phyloP scores from a whole-genome alignment of 1,284 basidiomycete genomes.

The Fomitopsis schrenkii region DNA sequence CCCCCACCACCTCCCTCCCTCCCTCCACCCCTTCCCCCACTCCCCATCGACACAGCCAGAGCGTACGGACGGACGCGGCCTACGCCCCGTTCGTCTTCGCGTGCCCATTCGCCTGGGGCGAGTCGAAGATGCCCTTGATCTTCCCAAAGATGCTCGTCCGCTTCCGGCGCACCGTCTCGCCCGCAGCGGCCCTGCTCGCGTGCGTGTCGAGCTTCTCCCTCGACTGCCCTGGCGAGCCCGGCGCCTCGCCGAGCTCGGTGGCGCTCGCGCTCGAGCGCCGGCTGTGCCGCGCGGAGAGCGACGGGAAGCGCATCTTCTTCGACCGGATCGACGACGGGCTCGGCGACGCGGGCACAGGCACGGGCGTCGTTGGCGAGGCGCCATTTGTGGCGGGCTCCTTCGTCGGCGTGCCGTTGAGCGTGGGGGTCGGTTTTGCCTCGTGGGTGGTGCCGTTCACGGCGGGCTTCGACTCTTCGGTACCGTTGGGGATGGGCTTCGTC shows the following conservation, averaged over 20 bases:
- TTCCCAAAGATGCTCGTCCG: conserved; percentile 28
- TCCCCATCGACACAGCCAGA: neutral
- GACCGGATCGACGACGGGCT: conserved; percentile 15
- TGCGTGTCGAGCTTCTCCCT: conserved; percentile 11
- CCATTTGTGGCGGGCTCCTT: neutral
- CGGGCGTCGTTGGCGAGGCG: conserved; percentile 5
- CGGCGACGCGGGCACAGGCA: conserved; percentile 11
- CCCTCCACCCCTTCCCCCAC: neutral
- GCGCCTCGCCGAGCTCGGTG: conserved; percentile 17
- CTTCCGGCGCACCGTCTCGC: conserved; percentile 21
- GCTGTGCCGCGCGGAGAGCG: conserved; percentile 21
- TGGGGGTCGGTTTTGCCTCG: neutral
- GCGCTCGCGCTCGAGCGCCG: conserved; percentile 15
- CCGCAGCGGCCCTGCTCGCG: conserved; percentile 11
- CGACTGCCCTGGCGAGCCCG: neutral
- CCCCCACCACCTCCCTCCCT: neutral
- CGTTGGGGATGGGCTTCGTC: conserved; percentile 13
- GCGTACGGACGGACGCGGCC: neutral
- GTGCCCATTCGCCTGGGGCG: neutral
- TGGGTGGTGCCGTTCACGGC: conserved; percentile 12
- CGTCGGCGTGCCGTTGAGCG: neutral
- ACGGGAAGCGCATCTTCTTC: conserved; percentile 28
- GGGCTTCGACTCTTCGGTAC: conserved; percentile 2
- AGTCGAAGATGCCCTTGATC: conserved; percentile 25
- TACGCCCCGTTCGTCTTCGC: conserved; percentile 9